Evolutionary conservation across 495 filamentous ascomycete genomes (phyloP), one percentile per base, ranked within the genome.

Genomic region (Aspergillus campestris): DNA sequence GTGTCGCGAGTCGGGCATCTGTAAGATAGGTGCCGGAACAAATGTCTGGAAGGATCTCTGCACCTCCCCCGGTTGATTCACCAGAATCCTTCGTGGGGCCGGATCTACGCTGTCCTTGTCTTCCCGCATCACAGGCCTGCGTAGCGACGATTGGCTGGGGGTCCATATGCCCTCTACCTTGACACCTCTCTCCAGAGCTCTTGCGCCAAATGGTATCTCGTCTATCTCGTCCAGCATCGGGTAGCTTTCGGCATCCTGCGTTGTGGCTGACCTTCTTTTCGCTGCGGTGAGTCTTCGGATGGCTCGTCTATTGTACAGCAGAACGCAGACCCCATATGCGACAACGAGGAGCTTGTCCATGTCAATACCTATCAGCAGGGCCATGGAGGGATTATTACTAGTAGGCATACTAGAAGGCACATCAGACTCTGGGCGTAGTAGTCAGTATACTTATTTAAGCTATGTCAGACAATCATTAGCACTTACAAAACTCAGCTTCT

Each of bases 151-250:
- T 3, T 37, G 38, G 13, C 47, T 47, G 28, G 87, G 91, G 18
- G 89, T 84, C 81, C 88, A 95, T 40, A 96, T 89, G 6, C 89
- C 92, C 49, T 94, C 86, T 9, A 94, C 78, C 55, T 87, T 79
- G 15, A 95, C 72, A 9, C 89, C 90, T 50, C 77, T 86, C 57
- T 98, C 85, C 28, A 98, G 75, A 11, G 91, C 90, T 54, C 85
- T 81, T 29, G 94, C 81, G 18, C 92, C 92, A 55, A 96, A 98
- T 3, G 88, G 90, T 38, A 94, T 77, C 10, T 87, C 81, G 43
- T 79, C 72, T 18, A 54, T 55, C 58, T 61, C 59, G 59, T 67
- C 55, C 64, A 59, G 41, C 51, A 61, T 61, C n/a, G 54, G 55
- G 28, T 55, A 48, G 31, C 51, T 32, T 42, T 64, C 60, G 8